Evolutionary conservation across 23 red algal genomes (phyloP).

Genomic region (Cyanidium caldarium): DNA sequence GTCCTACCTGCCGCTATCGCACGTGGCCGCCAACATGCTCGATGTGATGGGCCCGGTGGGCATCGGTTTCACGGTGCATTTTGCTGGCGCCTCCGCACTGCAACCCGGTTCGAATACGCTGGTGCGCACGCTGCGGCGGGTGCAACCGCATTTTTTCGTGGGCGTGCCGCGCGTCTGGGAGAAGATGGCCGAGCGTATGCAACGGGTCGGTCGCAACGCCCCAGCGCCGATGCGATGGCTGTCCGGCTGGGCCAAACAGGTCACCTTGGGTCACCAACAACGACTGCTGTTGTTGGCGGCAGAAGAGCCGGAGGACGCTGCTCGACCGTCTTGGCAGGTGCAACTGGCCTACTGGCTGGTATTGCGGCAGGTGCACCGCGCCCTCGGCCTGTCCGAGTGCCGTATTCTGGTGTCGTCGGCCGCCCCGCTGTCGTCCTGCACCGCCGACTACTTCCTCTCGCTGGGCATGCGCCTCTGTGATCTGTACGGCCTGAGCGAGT

Average conservation of each 20-base stretch:
- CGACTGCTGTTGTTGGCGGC: background rate
- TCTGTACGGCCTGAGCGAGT: slow-evolving; percentile 80
- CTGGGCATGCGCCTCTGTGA: slow-evolving; percentile 50
- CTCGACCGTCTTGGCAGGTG: slow-evolving; percentile 26
- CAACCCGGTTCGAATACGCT: slow-evolving; percentile 22
- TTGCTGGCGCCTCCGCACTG: slow-evolving; percentile 46
- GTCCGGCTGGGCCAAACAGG: slow-evolving; percentile 31
- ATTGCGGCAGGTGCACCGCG: slow-evolving; percentile 33
- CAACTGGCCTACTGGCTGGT: slow-evolving; percentile 38
- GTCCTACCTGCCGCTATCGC: slow-evolving; percentile 58
- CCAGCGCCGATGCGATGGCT: slow-evolving; percentile 13
- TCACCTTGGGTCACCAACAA: slow-evolving; percentile 23
- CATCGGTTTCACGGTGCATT: slow-evolving; percentile 20
- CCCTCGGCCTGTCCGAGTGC: slow-evolving; percentile 53
- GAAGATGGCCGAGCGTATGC: slow-evolving; percentile 58
- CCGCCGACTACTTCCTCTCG: slow-evolving; percentile 45
- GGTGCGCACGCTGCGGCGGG: slow-evolving; percentile 34
- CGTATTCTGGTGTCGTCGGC: slow-evolving; percentile 39
- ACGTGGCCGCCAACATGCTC: slow-evolving; percentile 68
- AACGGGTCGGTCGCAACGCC: slow-evolving; percentile 11
- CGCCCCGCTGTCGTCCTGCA: slow-evolving; percentile 42
- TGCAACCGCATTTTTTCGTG: slow-evolving; percentile 61
- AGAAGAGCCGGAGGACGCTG: slow-evolving; percentile 13
- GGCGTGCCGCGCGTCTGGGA: slow-evolving; percentile 84
- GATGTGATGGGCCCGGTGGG: slow-evolving; percentile 34